phyloP scores from a whole-genome alignment of 2,329 filamentous ascomycete genomes.

The Hypoxylon sp. region DNA sequence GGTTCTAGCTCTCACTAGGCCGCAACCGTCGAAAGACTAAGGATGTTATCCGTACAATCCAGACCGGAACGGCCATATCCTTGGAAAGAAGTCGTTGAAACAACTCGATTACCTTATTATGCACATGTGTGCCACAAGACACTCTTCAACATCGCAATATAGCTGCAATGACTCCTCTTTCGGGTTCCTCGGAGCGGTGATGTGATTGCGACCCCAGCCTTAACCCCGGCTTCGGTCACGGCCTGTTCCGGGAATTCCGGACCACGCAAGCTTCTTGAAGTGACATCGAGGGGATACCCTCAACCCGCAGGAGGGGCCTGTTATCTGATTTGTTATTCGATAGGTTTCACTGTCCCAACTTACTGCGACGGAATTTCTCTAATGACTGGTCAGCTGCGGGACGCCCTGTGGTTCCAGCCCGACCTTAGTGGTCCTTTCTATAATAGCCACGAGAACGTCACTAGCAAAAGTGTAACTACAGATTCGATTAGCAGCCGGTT shows the following conservation, averaged over 20 bases:
- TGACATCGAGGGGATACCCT: background rate
- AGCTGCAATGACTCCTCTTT: slow-evolving; percentile 21
- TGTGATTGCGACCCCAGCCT: slow-evolving; percentile 23
- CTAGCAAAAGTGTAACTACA: background rate
- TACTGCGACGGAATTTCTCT: background rate
- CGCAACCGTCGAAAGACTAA: background rate
- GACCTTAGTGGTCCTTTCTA: background rate
- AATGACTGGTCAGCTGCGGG: background rate
- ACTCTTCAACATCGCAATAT: slow-evolving; percentile 10
- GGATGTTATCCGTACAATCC: background rate
- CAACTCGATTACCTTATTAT: background rate
- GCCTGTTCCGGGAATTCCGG: slow-evolving; percentile 33
- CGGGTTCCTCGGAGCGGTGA: slow-evolving; percentile 33
- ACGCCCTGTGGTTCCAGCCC: background rate
- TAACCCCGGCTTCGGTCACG: slow-evolving; percentile 25
- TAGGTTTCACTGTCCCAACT: background rate
- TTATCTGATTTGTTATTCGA: slow-evolving; percentile 1
- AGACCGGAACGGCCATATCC: background rate
- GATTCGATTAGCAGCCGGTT: background rate
- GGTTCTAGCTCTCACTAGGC: slow-evolving; percentile 2
- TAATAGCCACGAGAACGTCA: background rate
- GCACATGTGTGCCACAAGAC: background rate
- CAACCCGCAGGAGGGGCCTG: background rate
- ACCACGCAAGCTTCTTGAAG: slow-evolving; percentile 9
- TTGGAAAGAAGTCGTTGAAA: background rate